Conservation (phyloP, 768 basidiomycete genomes). For the Leccinum pellstonianum region DNA sequence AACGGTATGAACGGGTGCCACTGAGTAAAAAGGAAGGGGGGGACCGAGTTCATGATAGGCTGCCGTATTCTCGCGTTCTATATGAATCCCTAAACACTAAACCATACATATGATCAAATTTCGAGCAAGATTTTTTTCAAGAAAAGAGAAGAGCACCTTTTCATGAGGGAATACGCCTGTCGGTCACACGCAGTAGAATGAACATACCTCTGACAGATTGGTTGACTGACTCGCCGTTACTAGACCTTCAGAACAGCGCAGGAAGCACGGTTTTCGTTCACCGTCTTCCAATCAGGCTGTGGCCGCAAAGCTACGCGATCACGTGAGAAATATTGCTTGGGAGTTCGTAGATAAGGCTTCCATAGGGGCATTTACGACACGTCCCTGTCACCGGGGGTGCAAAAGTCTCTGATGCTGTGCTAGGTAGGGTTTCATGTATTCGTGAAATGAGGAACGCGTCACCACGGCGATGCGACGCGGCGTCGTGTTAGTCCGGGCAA, state of each 20-base stretch:
- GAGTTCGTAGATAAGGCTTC: neutral
- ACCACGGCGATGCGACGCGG: conserved; percentile 1
- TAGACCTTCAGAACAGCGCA: neutral
- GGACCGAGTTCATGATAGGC: neutral
- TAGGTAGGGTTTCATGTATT: conserved; percentile 10
- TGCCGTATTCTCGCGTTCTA: conserved; percentile 10
- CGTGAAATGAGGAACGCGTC: conserved; percentile 7
- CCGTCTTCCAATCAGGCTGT: neutral
- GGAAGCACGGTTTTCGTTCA: neutral
- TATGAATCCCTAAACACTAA: conserved; percentile 9
- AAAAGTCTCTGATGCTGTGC: conserved; percentile 28
- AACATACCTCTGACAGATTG: neutral
- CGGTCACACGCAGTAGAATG: neutral
- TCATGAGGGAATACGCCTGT: conserved; percentile 11
- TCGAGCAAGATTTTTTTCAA: conserved; percentile 1
- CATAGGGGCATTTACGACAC: conserved; percentile 22
- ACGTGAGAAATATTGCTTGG: neutral
- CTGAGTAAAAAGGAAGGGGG: neutral
- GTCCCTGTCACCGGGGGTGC: conserved; percentile 16
- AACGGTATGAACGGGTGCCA: neutral
- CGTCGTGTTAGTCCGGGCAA: neutral
- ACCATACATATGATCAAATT: conserved; percentile 12
- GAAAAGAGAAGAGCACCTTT: conserved; percentile 4
- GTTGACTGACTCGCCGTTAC: neutral
- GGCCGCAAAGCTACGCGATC: neutral